phyloP scores from a whole-genome alignment of 2,329 filamentous ascomycete species.

The Fusarium oligoseptatum region DNA sequence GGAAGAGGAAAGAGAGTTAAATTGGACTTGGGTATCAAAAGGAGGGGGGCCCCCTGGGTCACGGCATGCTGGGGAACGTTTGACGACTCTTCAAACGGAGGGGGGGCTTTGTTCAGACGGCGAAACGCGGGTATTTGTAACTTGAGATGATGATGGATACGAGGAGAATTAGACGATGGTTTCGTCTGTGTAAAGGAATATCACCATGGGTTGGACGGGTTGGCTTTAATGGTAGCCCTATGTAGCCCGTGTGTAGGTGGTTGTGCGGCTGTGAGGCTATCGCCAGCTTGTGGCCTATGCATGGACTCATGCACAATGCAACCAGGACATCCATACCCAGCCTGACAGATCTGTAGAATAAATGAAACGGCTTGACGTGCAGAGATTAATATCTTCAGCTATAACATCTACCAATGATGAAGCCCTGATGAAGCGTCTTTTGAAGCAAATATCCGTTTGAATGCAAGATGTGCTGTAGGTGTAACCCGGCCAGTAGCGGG shows the following conservation, averaged over 20 bases:
- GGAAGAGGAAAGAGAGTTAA: not conserved
- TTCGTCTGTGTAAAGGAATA: not conserved
- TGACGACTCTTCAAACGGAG: conserved; percentile 40
- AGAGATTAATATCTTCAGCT: not conserved
- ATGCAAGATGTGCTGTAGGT: conserved; percentile 39
- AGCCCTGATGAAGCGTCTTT: not conserved
- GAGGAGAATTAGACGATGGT: not conserved
- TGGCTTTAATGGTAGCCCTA: not conserved
- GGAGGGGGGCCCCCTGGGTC: conserved; percentile 20
- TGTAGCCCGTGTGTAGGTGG: not conserved
- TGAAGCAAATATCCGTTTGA: not conserved
- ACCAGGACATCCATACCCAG: not conserved
- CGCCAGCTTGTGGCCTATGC: not conserved
- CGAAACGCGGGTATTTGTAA: not conserved
- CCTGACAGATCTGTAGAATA: not conserved
- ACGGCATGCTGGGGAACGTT: conserved; percentile 46
- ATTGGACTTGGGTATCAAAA: not conserved
- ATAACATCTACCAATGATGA: not conserved
- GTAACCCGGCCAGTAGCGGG: conserved; percentile 14
- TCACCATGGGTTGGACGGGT: not conserved
- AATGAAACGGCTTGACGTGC: conserved; percentile 1
- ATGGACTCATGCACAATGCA: not conserved
- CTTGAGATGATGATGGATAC: not conserved
- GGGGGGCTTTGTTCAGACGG: conserved; percentile 9
- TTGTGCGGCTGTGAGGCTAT: not conserved